Evolutionary conservation across 345 rosid genomes (phyloP), one percentile per base, ranked within the genome.

Genomic region (Acer campestre): DNA sequence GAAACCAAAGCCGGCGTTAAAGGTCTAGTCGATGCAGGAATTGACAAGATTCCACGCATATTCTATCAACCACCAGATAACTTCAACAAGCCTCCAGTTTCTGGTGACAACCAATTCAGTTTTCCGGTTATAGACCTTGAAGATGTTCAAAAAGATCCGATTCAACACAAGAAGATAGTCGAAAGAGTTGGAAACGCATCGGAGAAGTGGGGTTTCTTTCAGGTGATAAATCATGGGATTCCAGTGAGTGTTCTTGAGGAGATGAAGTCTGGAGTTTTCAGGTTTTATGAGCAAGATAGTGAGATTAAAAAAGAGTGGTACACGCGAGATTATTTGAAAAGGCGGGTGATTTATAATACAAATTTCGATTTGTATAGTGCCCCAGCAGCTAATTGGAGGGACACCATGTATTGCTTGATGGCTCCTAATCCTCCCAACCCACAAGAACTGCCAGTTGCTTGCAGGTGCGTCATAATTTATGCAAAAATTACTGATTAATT

Each of bases 311-410:
- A 79, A 46, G 35, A 75, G 25, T 78, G 20, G 68, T 79, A 40
- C 20, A 31, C 76, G 3, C 77, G 84, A 2, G 83, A 85, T 67
- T 0, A 1, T 0, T 25, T 51, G 1, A 75, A 74, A 61, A 83
- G 20, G n/a, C n/a, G n/a, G 11, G 67, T 85, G 51, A 69, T 59
- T 0, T 88, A 81, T 14, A 80, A 70, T 6, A 44, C 86, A 68
- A 90, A 88, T 25, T 85, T 85, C 20, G 90, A 90, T 74, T 66
- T 90, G 29, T 90, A 73, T 49, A 82, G 46, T 62, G 68, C 85
- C 0, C 48, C 78, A 2, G 81, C 81, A 0, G 86, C 90, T 0
- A 80, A 77, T 71, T 86, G 90, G 89, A 84, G 89, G 55, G 90
- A 90, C 46, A 81, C 89, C 0, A 27, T 86, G 10, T 66, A 69